These are phyloP conservation scores for Nigrospora osmanthi DNA, from an alignment of 2,329 filamentous ascomycete genomes.

Conservation along the genomic window DNA sequence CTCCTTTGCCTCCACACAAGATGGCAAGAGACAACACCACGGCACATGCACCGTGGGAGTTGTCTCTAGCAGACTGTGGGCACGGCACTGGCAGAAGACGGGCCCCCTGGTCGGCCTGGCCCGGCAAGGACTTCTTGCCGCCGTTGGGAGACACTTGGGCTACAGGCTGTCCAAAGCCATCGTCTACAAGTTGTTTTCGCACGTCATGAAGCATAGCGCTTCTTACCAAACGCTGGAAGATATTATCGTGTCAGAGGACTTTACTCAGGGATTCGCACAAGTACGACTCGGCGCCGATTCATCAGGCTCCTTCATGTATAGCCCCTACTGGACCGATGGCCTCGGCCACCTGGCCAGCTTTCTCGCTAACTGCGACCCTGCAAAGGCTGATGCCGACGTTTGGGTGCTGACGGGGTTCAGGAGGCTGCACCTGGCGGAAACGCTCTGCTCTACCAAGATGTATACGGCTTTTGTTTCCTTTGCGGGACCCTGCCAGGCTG, in stretches of 20 bases:
- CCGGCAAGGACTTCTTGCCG: not conserved
- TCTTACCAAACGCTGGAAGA: conserved; percentile 18
- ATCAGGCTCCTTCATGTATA: not conserved
- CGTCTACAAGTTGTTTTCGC: not conserved
- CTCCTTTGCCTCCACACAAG: too few species aligned
- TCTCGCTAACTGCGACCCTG: conserved; percentile 1
- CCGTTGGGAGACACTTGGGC: not conserved
- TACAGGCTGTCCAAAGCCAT: not conserved
- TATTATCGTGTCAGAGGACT: conserved; percentile 12
- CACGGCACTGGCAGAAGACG: not conserved
- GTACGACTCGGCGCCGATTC: conserved; percentile 7
- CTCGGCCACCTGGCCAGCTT: conserved; percentile 3
- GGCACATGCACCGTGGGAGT: too few species aligned
- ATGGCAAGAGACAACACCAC: too few species aligned
- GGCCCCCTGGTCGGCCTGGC: not conserved
- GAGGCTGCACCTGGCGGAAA: not conserved
- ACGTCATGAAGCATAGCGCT: not conserved
- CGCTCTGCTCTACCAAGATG: not conserved
- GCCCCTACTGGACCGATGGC: not conserved
- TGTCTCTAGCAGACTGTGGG: not conserved
- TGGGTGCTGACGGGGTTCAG: not conserved
- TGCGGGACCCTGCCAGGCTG: not conserved
- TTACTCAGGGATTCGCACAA: conserved; percentile 13
- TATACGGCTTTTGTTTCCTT: not conserved
- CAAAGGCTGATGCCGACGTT: not conserved